Conservation (phyloP, 176 grass and related monocot species). For the Zoysia pacifica region DNA sequence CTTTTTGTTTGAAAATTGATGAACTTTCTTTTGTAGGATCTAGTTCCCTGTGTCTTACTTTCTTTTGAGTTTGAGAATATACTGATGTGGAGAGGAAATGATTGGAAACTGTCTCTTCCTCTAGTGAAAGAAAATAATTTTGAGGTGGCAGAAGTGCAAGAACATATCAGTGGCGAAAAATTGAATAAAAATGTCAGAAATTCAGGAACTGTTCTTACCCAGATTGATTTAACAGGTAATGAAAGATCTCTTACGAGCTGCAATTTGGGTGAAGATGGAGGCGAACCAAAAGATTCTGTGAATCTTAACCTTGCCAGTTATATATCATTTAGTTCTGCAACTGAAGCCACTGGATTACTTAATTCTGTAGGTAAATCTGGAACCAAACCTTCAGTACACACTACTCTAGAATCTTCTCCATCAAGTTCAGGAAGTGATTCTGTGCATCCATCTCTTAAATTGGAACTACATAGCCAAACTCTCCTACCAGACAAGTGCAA, state of each 20-base stretch:
- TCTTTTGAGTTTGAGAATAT: slow-evolving; percentile 95
- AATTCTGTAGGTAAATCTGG: slow-evolving; percentile 16
- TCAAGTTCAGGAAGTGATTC: slow-evolving; percentile 24
- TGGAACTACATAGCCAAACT: slow-evolving; percentile 3
- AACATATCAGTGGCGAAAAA: slow-evolving; percentile 14
- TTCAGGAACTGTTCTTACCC: slow-evolving; percentile 15
- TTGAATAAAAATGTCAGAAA: slow-evolving; percentile 16
- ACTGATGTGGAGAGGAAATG: slow-evolving; percentile 89
- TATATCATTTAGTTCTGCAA: slow-evolving; percentile 11
- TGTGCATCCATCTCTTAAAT: slow-evolving; percentile 33
- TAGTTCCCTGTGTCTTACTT: slow-evolving; percentile 76
- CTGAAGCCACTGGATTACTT: slow-evolving; percentile 15
- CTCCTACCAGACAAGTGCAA: slow-evolving; percentile 26
- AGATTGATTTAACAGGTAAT: slow-evolving; percentile 20
- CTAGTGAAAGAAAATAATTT: slow-evolving; percentile 45
- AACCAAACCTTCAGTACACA: slow-evolving; percentile 11
- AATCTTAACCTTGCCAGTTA: slow-evolving; percentile 27
- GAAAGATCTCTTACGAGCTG: slow-evolving; percentile 13
- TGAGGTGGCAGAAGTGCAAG: slow-evolving; percentile 27
- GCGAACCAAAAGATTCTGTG: slow-evolving; percentile 5
- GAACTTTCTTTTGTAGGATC: slow-evolving; percentile 62
- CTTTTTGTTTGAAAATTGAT: slow-evolving; percentile 46
- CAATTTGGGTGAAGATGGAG: slow-evolving; percentile 23
- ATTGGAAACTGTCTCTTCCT: slow-evolving; percentile 67
- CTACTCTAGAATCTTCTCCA: slow-evolving; percentile 31